Percentiles rank a stretch among this genome's conserved stretches.
Evolutionary conservation across 2,329 filamentous ascomycete genomes (phyloP).

Genomic region (Talaromyces rugulosus): DNA sequence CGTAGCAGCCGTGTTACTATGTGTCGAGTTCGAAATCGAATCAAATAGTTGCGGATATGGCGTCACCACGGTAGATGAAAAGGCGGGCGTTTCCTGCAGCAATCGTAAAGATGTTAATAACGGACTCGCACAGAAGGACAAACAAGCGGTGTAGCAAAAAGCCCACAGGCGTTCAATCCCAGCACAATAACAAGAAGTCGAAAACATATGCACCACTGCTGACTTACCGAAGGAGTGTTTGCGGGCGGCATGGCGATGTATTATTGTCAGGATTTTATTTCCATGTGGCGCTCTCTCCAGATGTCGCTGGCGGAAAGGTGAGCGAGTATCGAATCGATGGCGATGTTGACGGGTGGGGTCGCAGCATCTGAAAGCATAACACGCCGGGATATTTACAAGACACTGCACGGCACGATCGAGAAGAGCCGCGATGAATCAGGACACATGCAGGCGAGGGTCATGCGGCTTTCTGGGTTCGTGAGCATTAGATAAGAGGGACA

Average conservation of each 20-base stretch:
- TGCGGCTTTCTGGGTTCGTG: not conserved
- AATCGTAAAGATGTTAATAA: conserved; percentile 14
- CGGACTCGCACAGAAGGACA: not conserved
- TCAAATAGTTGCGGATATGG: conserved; percentile 47
- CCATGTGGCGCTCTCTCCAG: conserved; percentile 7
- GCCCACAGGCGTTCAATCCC: not conserved
- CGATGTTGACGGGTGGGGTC: not conserved
- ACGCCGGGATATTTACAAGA: not conserved
- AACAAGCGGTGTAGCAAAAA: not conserved
- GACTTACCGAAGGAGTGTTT: conserved; percentile 41
- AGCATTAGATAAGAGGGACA: not conserved
- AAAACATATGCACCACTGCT: not conserved
- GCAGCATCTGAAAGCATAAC: not conserved
- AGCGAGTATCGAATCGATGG: not conserved
- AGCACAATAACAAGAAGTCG: not conserved
- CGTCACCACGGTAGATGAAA: conserved; percentile 20
- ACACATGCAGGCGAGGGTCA: not conserved
- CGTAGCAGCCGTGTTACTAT: conserved; percentile 40
- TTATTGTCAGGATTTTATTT: conserved; percentile 3
- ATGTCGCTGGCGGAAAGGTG: not conserved
- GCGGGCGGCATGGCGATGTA: conserved; percentile 36
- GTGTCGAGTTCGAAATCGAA: conserved; percentile 46
- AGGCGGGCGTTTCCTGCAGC: conserved; percentile 23
- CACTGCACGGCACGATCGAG: not conserved
- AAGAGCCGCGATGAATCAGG: not conserved